Base-by-base conservation (phyloP, 148 eudicot genomes). In the Cornus kousa region DNA sequence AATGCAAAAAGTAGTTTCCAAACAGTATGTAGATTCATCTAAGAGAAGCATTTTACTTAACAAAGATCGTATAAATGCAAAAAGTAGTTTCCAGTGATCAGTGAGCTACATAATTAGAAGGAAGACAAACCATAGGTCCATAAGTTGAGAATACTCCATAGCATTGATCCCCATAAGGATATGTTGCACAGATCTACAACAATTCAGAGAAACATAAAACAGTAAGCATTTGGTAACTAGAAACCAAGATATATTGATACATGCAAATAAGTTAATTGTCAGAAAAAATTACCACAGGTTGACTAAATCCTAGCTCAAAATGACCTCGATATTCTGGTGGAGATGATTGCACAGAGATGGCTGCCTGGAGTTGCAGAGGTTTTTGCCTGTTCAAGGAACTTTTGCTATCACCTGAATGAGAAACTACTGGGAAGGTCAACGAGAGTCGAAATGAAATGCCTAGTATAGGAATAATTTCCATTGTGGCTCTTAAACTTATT, bases 251-350 rank as follows among this genome's bases (percentile, higher is more conserved):
- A 17, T 4, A 33, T 11, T 50, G 73, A 69, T 22, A 2, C 39
- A 5, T 23, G 67, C 5, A 4, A 77, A 74, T 19, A 37, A 74
- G 8, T 69, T 55, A 53, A 43, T 40, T 19, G 57, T 20, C 16
- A 35, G 72, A 39, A 11, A 64, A 24, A 66, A 31, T 72, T 89
- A 92, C 97, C 92, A 85, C 70, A 81, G 91, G 84, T 77, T 92
- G 94, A 69, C 90, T 87, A 70, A 87, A 87, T 77, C 92, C 97
- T 53, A 90, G 91, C 87, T 90, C 94, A 22, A 86, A 23, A 80
- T 74, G 84, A 23, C 86, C 88, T 72, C 77, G 84, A 75, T 83
- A 79, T 9, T 83, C 87, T 40, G 84, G 77, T 74, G 81, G 71
- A 80, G 86, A 35, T 65, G 78, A 75, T 70, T 80, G 83, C 68